These are phyloP conservation scores for Ogataea sp. DNA, from an alignment of 805 yeast species.

Conservation along the genomic window DNA sequence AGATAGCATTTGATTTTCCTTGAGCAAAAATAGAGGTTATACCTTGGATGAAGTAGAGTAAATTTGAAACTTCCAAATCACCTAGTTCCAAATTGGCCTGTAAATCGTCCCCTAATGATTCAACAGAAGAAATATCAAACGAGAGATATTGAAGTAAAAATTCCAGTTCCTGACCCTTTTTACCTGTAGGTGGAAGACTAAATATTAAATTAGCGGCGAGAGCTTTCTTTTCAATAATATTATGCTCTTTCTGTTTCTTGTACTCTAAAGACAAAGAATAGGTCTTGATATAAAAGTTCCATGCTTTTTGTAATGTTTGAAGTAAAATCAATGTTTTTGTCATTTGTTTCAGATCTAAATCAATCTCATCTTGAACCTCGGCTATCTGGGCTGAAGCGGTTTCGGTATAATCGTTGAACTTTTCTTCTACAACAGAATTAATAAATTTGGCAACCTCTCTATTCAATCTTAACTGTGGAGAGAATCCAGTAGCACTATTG, in stretches of 20 bases:
- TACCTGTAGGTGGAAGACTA: conserved; percentile 24
- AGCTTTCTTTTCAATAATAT: conserved; percentile 11
- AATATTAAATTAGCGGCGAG: conserved; percentile 26
- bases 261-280: conserved; percentile 5
- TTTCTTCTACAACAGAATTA: conserved; percentile 32
- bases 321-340: conserved; percentile 22
- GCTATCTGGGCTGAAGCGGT: conserved; percentile 25
- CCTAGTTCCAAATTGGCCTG: conserved; percentile 16
- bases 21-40: conserved; percentile 22
- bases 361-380: conserved; percentile 9
- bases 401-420: conserved; percentile 29
- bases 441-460: conserved; percentile 51
- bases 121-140: conserved; percentile 34
- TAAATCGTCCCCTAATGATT: conserved; percentile 23
- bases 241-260: conserved; percentile 8
- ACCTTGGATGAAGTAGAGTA: conserved; percentile 36
- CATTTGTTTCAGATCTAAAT: conserved; percentile 21
- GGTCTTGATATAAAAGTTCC: conserved; percentile 13
- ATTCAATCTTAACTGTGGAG: conserved; percentile 19
- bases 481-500: not conserved
- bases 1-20: conserved; percentile 6
- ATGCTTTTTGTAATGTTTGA: conserved; percentile 22
- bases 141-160: conserved; percentile 31
- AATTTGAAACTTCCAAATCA: conserved; percentile 19
- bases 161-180: conserved; percentile 26